Evolutionary conservation across 306 rosid genomes (phyloP).

Genomic region (Lagenaria siceraria): DNA sequence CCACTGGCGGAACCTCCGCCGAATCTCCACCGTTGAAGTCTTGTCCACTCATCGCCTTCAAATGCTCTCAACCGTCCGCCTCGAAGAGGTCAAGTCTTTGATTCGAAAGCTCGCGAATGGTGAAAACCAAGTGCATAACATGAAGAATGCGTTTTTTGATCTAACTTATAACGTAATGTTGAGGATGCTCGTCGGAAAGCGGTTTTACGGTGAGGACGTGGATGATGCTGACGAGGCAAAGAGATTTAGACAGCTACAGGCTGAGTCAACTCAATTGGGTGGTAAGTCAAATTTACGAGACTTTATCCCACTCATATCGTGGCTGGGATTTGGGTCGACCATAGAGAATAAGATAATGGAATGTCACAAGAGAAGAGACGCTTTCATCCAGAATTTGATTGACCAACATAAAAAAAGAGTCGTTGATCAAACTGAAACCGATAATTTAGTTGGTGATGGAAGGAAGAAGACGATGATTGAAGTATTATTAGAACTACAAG

Average conservation of each 20-base stretch:
- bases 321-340: neutral
- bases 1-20: slow-evolving; percentile 32
- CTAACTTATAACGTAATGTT: slow-evolving; percentile 18
- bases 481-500: neutral
- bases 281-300: slow-evolving; percentile 19
- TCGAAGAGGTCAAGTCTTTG: slow-evolving; percentile 16
- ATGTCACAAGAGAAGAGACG: slow-evolving; percentile 17
- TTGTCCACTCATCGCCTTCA: slow-evolving; percentile 20
- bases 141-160: slow-evolving; percentile 21
- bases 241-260: slow-evolving; percentile 9
- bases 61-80: slow-evolving; percentile 10
- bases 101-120: neutral
- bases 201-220: slow-evolving; percentile 13
- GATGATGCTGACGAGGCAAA: slow-evolving; percentile 12
- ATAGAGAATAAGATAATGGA: slow-evolving; percentile 12
- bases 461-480: slow-evolving; percentile 14
- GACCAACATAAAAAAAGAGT: slow-evolving; percentile 7
- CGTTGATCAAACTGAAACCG: neutral
- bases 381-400: slow-evolving; percentile 19
- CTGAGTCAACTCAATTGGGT: slow-evolving; percentile 3
- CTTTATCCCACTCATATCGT: slow-evolving; percentile 15
- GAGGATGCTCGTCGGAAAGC: slow-evolving; percentile 25
- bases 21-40: slow-evolving; percentile 23
- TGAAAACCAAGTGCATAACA: slow-evolving; percentile 3
- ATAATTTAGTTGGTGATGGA: neutral